A percentile compares a stretch with the other conserved stretches of the same genome.
These are phyloP conservation scores for Lepiota venenata DNA, from an alignment of 768 basidiomycete genomes.

Conservation along the genomic window DNA sequence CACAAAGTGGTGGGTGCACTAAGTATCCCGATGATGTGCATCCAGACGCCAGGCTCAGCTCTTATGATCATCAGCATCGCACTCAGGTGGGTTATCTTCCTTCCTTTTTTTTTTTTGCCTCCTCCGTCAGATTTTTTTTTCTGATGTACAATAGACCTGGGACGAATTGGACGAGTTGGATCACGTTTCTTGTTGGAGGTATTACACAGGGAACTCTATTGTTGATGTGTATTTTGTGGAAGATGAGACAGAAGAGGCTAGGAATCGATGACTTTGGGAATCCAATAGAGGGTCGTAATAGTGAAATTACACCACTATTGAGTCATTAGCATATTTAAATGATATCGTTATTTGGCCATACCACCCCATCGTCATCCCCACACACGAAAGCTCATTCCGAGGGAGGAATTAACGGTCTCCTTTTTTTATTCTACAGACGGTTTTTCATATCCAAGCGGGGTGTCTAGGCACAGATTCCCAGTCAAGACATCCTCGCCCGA, in stretches of 20 bases:
- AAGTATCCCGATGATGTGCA: conserved; percentile 93
- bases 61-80: conserved; percentile 86
- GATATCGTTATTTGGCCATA: too few relatives aligned
- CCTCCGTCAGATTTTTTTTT: background rate
- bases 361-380: too few relatives aligned
- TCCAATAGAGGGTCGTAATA: conserved; percentile 25
- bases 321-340: too few relatives aligned
- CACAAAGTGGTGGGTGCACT: conserved; percentile 85
- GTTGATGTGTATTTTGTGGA: conserved; percentile 85
- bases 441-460: too few relatives aligned
- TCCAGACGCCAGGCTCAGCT: conserved; percentile 87
- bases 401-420: too few relatives aligned
- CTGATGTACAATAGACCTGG: conserved; percentile 48
- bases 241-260: conserved; percentile 66
- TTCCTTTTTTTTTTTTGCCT: background rate
- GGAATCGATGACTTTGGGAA: conserved; percentile 90
- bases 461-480: too few relatives aligned
- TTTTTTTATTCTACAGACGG: too few relatives aligned
- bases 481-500: too few relatives aligned
- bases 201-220: conserved; percentile 81
- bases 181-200: conserved; percentile 77
- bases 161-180: conserved; percentile 91
- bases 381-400: too few relatives aligned
- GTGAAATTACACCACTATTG: too few relatives aligned
- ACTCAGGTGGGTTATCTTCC: conserved; percentile 39